Percentiles rank a stretch among this genome's conserved stretches.
These are phyloP conservation scores for Pugionium cornutum DNA, from an alignment of 345 rosid genomes.

Conservation along the genomic window DNA sequence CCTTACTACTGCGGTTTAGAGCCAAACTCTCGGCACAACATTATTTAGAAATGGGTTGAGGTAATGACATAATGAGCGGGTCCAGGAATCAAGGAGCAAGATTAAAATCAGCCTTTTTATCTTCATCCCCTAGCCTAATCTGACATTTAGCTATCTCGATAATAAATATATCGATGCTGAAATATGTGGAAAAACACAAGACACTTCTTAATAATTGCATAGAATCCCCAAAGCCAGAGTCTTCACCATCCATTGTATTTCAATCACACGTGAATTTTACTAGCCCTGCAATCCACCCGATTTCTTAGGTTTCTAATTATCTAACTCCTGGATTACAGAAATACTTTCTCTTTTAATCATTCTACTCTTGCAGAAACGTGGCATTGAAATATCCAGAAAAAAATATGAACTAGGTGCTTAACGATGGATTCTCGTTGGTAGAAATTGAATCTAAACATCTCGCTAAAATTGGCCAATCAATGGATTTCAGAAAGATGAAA, in stretches of 20 bases:
- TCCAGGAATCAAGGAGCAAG: background rate
- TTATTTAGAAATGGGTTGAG: background rate
- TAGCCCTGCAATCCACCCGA: background rate
- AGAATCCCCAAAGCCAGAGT: background rate
- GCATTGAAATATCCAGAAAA: background rate
- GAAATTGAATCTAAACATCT: background rate
- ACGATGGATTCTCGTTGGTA: slow-evolving; percentile 14
- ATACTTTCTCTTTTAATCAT: background rate
- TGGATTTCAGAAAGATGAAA: slow-evolving; percentile 8
- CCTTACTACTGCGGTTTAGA: background rate
- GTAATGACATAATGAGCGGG: background rate
- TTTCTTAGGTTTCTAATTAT: background rate
- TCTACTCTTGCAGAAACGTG: background rate
- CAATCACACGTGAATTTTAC: background rate
- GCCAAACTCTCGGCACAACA: background rate
- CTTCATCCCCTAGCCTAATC: background rate
- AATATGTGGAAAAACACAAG: slow-evolving; percentile 1
- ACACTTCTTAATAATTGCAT: background rate
- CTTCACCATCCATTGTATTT: background rate
- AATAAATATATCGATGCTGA: background rate
- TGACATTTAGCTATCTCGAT: background rate
- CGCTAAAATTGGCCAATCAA: background rate
- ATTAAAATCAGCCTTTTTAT: background rate
- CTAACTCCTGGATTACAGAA: no score
- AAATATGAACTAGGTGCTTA: background rate